A percentile compares a stretch with the other conserved stretches of the same genome.
phyloP scores from a whole-genome alignment of 2,329 filamentous ascomycete species.

The Piedraia hortae region DNA sequence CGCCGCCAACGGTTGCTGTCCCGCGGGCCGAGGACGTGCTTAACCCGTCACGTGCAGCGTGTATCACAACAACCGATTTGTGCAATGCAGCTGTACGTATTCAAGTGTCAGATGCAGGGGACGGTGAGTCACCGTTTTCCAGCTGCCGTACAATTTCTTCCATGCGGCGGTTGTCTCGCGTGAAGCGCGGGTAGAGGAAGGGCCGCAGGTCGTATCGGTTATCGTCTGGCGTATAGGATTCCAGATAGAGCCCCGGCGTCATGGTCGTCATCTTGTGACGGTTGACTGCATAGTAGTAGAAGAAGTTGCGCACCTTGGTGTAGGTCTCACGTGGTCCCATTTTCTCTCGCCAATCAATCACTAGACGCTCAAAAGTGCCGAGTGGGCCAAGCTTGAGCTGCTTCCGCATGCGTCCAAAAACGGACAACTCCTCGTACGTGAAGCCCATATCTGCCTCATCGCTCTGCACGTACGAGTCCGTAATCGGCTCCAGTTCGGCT shows the following conservation, averaged over 20 bases:
- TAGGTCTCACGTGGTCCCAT: slow-evolving; percentile 11
- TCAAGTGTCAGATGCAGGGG: too few species aligned
- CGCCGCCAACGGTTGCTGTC: too few species aligned
- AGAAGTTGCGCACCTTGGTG: slow-evolving; percentile 18
- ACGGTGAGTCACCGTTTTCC: slow-evolving; percentile 15
- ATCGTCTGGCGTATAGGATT: slow-evolving; percentile 20
- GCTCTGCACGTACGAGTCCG: slow-evolving; percentile 27
- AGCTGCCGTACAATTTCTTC: slow-evolving; percentile 19
- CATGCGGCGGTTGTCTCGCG: slow-evolving; percentile 22
- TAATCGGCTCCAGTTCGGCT: slow-evolving; percentile 32
- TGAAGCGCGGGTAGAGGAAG: slow-evolving; percentile 25
- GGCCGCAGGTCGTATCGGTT: slow-evolving; percentile 31
- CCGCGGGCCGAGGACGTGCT: too few species aligned
- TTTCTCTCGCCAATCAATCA: slow-evolving; percentile 22
- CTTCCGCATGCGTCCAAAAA: slow-evolving; percentile 27
- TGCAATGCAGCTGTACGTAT: too few species aligned
- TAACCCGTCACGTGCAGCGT: too few species aligned
- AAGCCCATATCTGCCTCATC: slow-evolving; percentile 29
- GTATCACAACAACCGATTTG: too few species aligned
- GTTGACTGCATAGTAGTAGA: slow-evolving; percentile 34
- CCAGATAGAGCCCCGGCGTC: slow-evolving; percentile 28
- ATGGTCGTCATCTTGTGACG: slow-evolving; percentile 35
- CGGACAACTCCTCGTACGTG: slow-evolving; percentile 26
- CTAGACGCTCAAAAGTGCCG: slow-evolving; percentile 25
- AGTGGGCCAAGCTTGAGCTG: slow-evolving; percentile 26